Base-by-base conservation (phyloP, 2,329 filamentous ascomycete species). In the Arthrobotrys megalospora region DNA sequence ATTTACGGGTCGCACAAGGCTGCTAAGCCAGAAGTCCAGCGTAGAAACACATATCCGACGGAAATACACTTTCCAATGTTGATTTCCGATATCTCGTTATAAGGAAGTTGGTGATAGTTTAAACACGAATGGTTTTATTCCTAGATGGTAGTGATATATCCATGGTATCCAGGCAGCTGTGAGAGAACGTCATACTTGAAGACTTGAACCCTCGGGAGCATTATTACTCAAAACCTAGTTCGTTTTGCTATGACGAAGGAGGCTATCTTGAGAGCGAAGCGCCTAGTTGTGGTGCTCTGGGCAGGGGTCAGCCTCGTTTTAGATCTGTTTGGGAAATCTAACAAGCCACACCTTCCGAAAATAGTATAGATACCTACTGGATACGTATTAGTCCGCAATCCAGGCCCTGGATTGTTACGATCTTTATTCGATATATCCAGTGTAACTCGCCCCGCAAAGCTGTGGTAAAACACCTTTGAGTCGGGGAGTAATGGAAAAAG, bases 231-330 rank as follows among this genome's bases (percentile, higher is more conserved):
- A 16, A 21, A 32, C 48, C 11, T n/a, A 12, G 24, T 1, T 6
- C 19, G 36, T 48, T 53, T 53, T 53, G 11, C 24, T 21, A 38
- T 58, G 52, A 58, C 32, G 52, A 58, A 53, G n/a, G n/a, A 45
- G 24, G 24, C n/a, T 19, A n/a, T n/a, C 12, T 34, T 52, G 45
- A 24, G 12, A 52, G 24, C 48, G 21, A 50, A 50, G 47, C 41
- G 43, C 47, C 19, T 14, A 6, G 19, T 16, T 16, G 16, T n/a
- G 11, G 41, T 45, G 12, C n/a, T n/a, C 45, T 7, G 10, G 48
- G 12, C 48, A 52, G 48, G 52, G 52, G 52, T n/a, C 41, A 58
- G 16, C 7, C 24, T 38, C 19, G 52, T 58, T 58, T 58, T 16
- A 58, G 8, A 14, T 53, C 28, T 36, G 50, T 58, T 58, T 58